Percentiles rank a stretch among this genome's conserved stretches.
phyloP scores from a whole-genome alignment of 2,329 filamentous ascomycete species.

The Fusarium beomiforme region DNA sequence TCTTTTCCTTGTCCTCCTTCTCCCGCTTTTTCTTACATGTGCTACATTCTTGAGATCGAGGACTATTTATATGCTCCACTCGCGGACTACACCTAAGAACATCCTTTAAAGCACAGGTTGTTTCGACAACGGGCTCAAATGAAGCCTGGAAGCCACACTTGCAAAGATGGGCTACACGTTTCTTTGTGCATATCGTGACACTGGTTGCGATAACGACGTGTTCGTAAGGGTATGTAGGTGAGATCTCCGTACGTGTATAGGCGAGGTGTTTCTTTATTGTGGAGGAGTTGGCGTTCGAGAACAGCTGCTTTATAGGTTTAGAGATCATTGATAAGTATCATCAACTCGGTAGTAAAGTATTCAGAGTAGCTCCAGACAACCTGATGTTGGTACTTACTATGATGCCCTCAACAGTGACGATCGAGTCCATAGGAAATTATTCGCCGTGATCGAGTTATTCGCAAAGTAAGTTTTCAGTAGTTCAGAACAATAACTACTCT shows the following conservation, averaged over 20 bases:
- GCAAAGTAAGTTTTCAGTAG: neutral
- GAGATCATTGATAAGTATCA: no score
- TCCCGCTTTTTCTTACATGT: neutral
- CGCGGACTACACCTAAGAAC: rapidly evolving
- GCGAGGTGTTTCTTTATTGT: rapidly evolving
- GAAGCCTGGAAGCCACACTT: neutral
- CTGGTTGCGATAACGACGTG: rapidly evolving
- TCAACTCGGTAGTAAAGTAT: neutral
- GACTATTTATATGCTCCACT: neutral
- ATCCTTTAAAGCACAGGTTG: rapidly evolving
- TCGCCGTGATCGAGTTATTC: neutral
- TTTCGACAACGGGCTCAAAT: neutral
- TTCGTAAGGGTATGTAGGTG: no score
- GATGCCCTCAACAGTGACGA: neutral
- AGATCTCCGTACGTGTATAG: no score
- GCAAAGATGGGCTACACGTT: neutral
- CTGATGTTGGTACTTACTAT: rapidly evolving
- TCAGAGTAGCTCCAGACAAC: neutral
- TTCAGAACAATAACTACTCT: neutral
- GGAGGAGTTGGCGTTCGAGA: neutral
- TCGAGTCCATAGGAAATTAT: no score
- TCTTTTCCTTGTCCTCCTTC: neutral
- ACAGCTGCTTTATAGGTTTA: neutral
- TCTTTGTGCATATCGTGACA: neutral
- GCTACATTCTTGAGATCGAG: neutral